phyloP scores from a whole-genome alignment of 2,329 filamentous ascomycete species.

The Pseudocercospora crystallina region DNA sequence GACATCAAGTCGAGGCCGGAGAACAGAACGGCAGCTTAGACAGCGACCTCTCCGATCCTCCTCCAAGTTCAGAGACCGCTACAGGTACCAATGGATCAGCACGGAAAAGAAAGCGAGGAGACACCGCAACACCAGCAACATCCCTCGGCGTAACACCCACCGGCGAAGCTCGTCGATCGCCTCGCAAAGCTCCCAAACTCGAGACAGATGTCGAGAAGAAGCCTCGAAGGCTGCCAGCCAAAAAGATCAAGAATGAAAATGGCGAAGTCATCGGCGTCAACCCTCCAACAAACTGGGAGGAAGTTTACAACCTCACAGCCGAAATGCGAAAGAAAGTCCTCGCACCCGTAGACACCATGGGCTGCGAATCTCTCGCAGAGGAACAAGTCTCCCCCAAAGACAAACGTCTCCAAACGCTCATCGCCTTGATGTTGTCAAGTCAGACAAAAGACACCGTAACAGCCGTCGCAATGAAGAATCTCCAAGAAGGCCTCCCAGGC shows the following conservation, averaged over 20 bases:
- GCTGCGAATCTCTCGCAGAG: slow-evolving; percentile 75
- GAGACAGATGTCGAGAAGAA: slow-evolving; percentile 19
- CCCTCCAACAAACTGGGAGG: slow-evolving; percentile 78
- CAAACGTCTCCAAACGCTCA: slow-evolving; percentile 79
- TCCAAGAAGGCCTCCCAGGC: slow-evolving; percentile 71
- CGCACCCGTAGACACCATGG: slow-evolving; percentile 96
- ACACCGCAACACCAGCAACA: slow-evolving; percentile 12
- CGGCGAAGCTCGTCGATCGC: slow-evolving; percentile 25
- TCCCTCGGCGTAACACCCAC: slow-evolving; percentile 13
- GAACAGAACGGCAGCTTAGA: slow-evolving; percentile 8
- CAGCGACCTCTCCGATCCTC: slow-evolving; percentile 19
- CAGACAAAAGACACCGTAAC: slow-evolving; percentile 94
- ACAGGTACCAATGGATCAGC: slow-evolving; percentile 7
- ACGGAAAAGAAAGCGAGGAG: slow-evolving; percentile 28
- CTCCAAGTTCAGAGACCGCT: slow-evolving; percentile 13
- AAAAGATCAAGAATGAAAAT: slow-evolving; percentile 35
- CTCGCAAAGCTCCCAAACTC: slow-evolving; percentile 30
- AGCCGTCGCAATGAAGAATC: slow-evolving; percentile 73
- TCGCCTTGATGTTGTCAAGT: slow-evolving; percentile 85
- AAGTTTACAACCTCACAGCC: slow-evolving; percentile 74
- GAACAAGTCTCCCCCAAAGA: slow-evolving; percentile 51
- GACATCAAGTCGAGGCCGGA: neutral
- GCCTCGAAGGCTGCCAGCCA: slow-evolving; percentile 32
- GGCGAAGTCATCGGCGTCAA: slow-evolving; percentile 26
- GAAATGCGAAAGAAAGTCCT: slow-evolving; percentile 71